Percentiles rank a stretch among this genome's conserved stretches.
Evolutionary conservation across 2,329 filamentous ascomycete species (phyloP).

Genomic region (Ophiostoma himal-ulmi): DNA sequence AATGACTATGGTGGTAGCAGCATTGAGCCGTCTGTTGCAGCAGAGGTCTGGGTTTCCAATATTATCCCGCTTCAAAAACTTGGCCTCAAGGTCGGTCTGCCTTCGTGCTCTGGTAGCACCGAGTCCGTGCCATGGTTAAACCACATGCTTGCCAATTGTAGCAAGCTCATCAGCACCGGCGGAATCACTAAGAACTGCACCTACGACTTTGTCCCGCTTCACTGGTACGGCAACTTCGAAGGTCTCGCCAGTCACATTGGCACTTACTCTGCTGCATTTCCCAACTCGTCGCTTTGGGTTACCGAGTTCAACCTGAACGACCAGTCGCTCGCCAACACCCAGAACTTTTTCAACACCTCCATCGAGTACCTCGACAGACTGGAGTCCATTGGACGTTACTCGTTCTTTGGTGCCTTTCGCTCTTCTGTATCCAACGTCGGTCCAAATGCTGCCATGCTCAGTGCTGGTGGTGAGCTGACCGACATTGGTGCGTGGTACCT

Average conservation of each 20-base stretch:
- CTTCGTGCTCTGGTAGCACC: conserved; percentile 59
- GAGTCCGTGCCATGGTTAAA: conserved; percentile 60
- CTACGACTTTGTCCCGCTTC: conserved; percentile 57
- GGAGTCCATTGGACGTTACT: conserved; percentile 59
- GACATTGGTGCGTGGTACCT: conserved; percentile 74
- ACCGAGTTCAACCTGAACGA: conserved; percentile 67
- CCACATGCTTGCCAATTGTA: conserved; percentile 60
- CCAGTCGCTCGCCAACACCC: conserved; percentile 50
- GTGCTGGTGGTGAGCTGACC: conserved; percentile 61
- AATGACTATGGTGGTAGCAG: conserved; percentile 54
- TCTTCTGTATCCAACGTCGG: conserved; percentile 67
- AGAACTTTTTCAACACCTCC: conserved; percentile 63
- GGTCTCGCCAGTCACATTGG: conserved; percentile 63
- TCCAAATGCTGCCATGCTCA: conserved; percentile 64
- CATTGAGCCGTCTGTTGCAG: conserved; percentile 55
- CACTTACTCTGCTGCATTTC: conserved; percentile 51
- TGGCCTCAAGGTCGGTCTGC: conserved; percentile 63
- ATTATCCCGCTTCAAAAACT: conserved; percentile 61
- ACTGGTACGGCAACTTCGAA: conserved; percentile 65
- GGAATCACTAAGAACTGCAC: conserved; percentile 50
- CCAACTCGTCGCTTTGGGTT: conserved; percentile 62
- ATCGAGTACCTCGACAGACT: conserved; percentile 61
- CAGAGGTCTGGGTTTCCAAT: conserved; percentile 62
- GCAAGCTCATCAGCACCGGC: conserved; percentile 42
- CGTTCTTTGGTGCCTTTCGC: conserved; percentile 71